Percentiles rank a stretch among this genome's conserved stretches.
Evolutionary conservation across 768 basidiomycete species (phyloP).

Genomic region (Cystobasidium tubakii): DNA sequence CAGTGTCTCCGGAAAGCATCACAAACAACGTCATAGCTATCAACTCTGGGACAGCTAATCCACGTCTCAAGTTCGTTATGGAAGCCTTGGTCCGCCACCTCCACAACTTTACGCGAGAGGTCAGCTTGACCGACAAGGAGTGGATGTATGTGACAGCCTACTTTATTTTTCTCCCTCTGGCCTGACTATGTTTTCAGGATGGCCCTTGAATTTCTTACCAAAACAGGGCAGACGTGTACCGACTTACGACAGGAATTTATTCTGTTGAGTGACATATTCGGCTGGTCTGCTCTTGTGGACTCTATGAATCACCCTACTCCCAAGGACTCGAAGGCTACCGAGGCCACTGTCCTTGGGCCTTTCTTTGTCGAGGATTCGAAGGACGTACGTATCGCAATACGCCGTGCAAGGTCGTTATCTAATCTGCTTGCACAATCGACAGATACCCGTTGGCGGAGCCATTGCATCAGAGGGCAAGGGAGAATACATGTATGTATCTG

Average conservation of each 20-base stretch:
- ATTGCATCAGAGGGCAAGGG: slow-evolving; percentile 86
- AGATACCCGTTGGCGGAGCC: slow-evolving; percentile 58
- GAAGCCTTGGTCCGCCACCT: slow-evolving; percentile 48
- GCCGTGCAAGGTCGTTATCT: background rate
- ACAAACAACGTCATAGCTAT: slow-evolving; percentile 15
- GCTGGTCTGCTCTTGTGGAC: slow-evolving; percentile 73
- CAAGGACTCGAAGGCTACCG: slow-evolving; percentile 39
- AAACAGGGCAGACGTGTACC: slow-evolving; percentile 66
- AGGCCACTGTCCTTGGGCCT: slow-evolving; percentile 66
- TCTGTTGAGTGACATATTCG: slow-evolving; percentile 73
- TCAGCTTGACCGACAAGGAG: slow-evolving; percentile 66
- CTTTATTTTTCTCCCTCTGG: background rate
- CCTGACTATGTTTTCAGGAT: slow-evolving; percentile 47
- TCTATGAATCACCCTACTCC: slow-evolving; percentile 48
- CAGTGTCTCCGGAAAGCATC: slow-evolving; percentile 13
- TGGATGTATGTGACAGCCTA: slow-evolving; percentile 55
- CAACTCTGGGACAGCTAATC: background rate
- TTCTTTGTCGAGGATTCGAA: slow-evolving; percentile 74
- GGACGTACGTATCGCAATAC: background rate
- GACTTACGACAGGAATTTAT: slow-evolving; percentile 62
- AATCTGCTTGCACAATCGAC: background rate
- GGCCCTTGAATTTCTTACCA: slow-evolving; percentile 70
- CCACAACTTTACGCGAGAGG: slow-evolving; percentile 52
- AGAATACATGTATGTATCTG: slow-evolving; percentile 73
- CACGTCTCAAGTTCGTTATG: slow-evolving; percentile 36